Evolutionary conservation across 129 eudicot genomes (phyloP).

Genomic region (Oenanthe sinensis): DNA sequence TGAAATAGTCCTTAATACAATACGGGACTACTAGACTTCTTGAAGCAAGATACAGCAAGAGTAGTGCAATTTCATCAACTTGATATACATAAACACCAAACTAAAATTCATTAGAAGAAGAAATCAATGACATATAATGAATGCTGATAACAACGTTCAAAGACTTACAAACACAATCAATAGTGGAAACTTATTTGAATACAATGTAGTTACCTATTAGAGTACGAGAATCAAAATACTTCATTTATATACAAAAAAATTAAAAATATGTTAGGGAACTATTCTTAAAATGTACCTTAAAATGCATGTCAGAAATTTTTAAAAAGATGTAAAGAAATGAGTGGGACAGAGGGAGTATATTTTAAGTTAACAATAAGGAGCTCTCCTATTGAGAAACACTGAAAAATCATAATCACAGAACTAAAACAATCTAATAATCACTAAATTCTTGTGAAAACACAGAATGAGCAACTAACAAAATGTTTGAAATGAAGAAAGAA

Average conservation of each 20-base stretch:
- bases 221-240: not conserved
- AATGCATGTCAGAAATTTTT: too few species aligned
- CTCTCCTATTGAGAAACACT: not conserved
- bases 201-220: not conserved
- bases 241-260: too few species aligned
- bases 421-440: not conserved
- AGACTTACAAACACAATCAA: not conserved
- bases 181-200: not conserved
- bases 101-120: not conserved
- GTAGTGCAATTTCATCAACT: not conserved
- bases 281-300: too few species aligned
- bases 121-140: conserved; percentile 15
- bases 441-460: not conserved
- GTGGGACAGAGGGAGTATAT: too few species aligned
- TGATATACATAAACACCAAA: not conserved
- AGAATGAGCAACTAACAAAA: not conserved
- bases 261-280: too few species aligned
- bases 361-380: not conserved
- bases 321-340: too few species aligned
- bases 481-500: not conserved
- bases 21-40: not conserved
- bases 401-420: not conserved
- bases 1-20: not conserved
- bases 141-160: not conserved
- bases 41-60: not conserved